Conservation (phyloP, 768 basidiomycete genomes). For the Suillus plorans region DNA sequence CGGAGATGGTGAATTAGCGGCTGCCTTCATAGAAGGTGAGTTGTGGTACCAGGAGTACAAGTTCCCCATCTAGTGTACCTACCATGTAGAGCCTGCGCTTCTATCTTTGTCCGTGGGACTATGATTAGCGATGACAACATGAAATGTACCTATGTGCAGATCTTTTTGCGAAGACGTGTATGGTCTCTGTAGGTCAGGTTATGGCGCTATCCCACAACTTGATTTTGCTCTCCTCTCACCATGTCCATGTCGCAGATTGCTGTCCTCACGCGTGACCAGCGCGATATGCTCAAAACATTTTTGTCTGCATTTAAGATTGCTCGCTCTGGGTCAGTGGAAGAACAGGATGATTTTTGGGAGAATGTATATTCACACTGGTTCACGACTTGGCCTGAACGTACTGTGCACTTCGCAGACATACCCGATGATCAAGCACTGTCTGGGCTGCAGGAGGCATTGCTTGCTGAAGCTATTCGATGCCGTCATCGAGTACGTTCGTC, state of each 20-base stretch:
- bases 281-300: background rate
- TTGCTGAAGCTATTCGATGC: background rate
- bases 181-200: too few species aligned
- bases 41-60: background rate
- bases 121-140: background rate
- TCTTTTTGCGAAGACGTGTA: too few species aligned
- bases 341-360: background rate
- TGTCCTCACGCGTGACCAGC: background rate
- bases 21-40: background rate
- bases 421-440: background rate
- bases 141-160: too few species aligned
- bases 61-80: background rate
- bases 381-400: background rate
- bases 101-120: too few species aligned
- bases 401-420: background rate
- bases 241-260: background rate
- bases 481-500: background rate
- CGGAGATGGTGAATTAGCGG: background rate
- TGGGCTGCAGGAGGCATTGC: background rate
- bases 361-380: background rate
- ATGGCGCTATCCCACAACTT: too few species aligned
- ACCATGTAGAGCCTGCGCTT: background rate
- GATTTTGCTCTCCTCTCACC: too few species aligned
- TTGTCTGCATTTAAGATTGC: background rate
- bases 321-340: background rate